phyloP scores from a whole-genome alignment of 371 early-diverging fungal species.

The Blakeslea trispora region DNA sequence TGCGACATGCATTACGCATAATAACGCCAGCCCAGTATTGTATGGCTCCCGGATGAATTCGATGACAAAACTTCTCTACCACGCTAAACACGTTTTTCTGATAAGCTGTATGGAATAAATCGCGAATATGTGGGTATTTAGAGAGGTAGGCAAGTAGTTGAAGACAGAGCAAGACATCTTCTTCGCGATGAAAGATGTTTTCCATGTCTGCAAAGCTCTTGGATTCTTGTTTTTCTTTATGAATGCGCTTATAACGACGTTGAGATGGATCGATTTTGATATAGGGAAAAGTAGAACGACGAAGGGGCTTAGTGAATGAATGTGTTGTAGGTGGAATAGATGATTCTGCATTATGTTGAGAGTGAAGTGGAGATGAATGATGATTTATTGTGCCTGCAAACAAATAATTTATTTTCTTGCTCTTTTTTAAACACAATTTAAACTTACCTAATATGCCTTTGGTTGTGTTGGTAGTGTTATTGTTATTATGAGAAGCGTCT shows the following conservation, averaged over 20 bases:
- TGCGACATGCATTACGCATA: constrained; percentile 80
- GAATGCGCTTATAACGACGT: constrained; percentile 34
- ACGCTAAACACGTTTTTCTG: constrained; percentile 69
- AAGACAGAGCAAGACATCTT: constrained; percentile 82
- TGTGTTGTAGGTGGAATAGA: background rate
- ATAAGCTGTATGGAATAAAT: constrained; percentile 64
- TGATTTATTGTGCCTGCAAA: background rate
- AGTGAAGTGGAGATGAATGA: background rate
- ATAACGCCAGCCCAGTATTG: constrained; percentile 80
- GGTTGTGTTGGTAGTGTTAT: too few relatives aligned
- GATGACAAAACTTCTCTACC: constrained; percentile 74
- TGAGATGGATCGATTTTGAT: constrained; percentile 33
- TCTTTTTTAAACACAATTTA: too few relatives aligned
- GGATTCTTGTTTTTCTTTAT: constrained; percentile 28
- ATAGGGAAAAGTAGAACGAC: constrained; percentile 47
- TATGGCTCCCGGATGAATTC: constrained; percentile 63
- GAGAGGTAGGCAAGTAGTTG: constrained; percentile 86
- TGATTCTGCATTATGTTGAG: background rate
- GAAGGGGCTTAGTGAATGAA: constrained; percentile 9
- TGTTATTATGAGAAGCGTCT: too few relatives aligned
- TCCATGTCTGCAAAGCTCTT: constrained; percentile 30
- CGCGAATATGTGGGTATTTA: constrained; percentile 79
- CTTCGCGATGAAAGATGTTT: constrained; percentile 70
- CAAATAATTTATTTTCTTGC: too few relatives aligned
- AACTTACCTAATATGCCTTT: too few relatives aligned